Evolutionary conservation across 108 stramenopile genomes (phyloP), one percentile per base, ranked within the genome.

Genomic region (Skeletonema menzelii): DNA sequence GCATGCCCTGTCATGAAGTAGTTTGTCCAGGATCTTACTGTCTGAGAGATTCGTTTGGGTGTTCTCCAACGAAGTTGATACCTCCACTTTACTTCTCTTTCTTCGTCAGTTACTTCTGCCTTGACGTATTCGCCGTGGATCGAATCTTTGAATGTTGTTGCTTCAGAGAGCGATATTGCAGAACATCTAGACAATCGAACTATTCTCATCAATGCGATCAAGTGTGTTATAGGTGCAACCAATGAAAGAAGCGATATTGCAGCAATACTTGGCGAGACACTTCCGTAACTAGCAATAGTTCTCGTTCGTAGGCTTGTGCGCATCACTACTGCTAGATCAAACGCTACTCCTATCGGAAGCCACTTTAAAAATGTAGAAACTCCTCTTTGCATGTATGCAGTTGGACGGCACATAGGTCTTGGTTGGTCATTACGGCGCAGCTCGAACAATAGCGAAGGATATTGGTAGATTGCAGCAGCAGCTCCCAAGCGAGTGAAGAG

Each of bases 51-150:
- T 14, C 90, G 80, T 73, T 87, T 64, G 24, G 86, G 85, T 19
- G 85, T 83, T 27, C 85, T 61, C 90, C 90, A 91, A 27, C 80
- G 57, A 11, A 91, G 31, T 56, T 80, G 70, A 63, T 87, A 87
- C 31, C 87, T 58, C 87, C 87, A 88, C 57, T 72, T 78, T 22
- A 70, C 42, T 75, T 63, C 27, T 26, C 27, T 19, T 5, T 77
- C 44, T 35, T 82, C 49, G 17, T 61, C 8, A 40, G 59, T 10
- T 28, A 31, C 35, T 13, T 28, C 22, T 34, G 30, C 12, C 35
- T 22, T 59, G 38, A 31, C 67, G 7, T 65, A 17, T 55, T 56
- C 56, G 8, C 11, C 53, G 27, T 46, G 20, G 22, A 58, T 56
- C 26, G 35, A 8, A 19, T 38, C 31, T 11, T 68, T 63, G 70